These are phyloP conservation scores for Blastocystis sp. DNA, from an alignment of 352 stramenopile species.

Conservation along the genomic window DNA sequence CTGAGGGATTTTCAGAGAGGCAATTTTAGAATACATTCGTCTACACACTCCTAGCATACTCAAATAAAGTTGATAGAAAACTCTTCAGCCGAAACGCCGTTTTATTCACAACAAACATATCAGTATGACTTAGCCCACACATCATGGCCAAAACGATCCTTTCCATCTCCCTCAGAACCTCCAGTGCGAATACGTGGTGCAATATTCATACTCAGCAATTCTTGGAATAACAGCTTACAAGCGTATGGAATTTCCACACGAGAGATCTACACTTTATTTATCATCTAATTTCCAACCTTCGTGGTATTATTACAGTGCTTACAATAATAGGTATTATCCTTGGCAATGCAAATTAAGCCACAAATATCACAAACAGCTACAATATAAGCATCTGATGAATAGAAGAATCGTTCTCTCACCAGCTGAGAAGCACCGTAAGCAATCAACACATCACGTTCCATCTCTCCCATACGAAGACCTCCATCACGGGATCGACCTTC, in stretches of 20 bases:
- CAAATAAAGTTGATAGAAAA: background rate
- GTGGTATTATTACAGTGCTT: constrained; percentile 89
- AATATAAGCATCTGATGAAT: constrained; percentile 96
- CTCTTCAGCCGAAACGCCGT: background rate
- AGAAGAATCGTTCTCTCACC: constrained; percentile 97
- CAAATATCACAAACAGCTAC: constrained; percentile 98
- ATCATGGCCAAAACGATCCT: constrained; percentile 59
- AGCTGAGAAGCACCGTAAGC: constrained; percentile 97
- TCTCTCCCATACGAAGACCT: constrained; percentile 99
- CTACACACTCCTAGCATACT: constrained; percentile 36
- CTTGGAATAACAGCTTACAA: constrained; percentile 99
- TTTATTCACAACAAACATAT: constrained; percentile 48
- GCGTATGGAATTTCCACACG: constrained; percentile 98
- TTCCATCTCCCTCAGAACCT: constrained; percentile 58
- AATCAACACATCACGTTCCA: constrained; percentile 99
- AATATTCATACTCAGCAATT: constrained; percentile 99
- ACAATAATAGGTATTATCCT: constrained; percentile 98
- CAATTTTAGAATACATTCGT: constrained; percentile 12
- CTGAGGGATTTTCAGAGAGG: constrained; percentile 54
- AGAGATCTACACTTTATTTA: constrained; percentile 77
- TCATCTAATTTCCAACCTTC: constrained; percentile 26
- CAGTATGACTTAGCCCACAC: constrained; percentile 35
- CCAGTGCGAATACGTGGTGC: constrained; percentile 91
- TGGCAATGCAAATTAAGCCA: constrained; percentile 88
- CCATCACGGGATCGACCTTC: constrained; percentile 95